A percentile compares a stretch with the other conserved stretches of the same genome.
Evolutionary conservation across 1,139 yeast genomes (phyloP).

Genomic region (Pichia sp.): DNA sequence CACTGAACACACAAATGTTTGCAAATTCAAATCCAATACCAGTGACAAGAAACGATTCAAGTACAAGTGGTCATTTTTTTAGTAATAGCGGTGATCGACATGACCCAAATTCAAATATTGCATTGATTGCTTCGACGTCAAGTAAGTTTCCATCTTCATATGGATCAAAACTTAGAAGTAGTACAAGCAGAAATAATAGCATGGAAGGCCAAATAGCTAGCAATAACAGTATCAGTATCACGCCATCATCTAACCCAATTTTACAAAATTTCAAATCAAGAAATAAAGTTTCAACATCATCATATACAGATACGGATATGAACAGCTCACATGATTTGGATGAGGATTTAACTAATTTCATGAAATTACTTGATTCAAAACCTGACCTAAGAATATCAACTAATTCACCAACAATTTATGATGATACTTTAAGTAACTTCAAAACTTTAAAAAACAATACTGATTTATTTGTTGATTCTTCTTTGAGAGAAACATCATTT

Average conservation of each 20-base stretch:
- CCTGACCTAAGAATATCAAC: slow-evolving; percentile 38
- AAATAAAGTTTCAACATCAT: slow-evolving; percentile 18
- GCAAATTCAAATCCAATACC: slow-evolving; percentile 32
- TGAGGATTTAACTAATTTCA: slow-evolving; percentile 76
- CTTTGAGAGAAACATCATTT: slow-evolving; percentile 3
- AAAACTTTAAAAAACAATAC: slow-evolving; percentile 25
- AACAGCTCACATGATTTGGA: slow-evolving; percentile 35
- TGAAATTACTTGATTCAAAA: slow-evolving; percentile 69
- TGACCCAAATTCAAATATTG: background rate
- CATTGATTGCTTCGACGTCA: slow-evolving; percentile 22
- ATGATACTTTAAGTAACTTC: slow-evolving; percentile 26
- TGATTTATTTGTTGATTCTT: slow-evolving; percentile 20
- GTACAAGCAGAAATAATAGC: slow-evolving; percentile 25
- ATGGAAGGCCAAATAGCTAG: slow-evolving; percentile 21
- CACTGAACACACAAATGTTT: background rate
- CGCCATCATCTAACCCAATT: slow-evolving; percentile 19
- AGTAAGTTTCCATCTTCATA: slow-evolving; percentile 51
- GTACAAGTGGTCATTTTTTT: slow-evolving; percentile 36
- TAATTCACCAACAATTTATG: slow-evolving; percentile 22
- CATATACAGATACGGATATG: slow-evolving; percentile 23
- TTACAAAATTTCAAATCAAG: slow-evolving; percentile 21
- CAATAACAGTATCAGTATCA: slow-evolving; percentile 3
- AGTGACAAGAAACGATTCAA: slow-evolving; percentile 43
- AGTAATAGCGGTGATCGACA: slow-evolving; percentile 12
- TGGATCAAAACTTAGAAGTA: slow-evolving; percentile 38